A percentile compares a stretch with the other conserved stretches of the same genome.
These are phyloP conservation scores for Craspedostauros australis DNA, from an alignment of 108 stramenopile genomes.

Conservation along the genomic window DNA sequence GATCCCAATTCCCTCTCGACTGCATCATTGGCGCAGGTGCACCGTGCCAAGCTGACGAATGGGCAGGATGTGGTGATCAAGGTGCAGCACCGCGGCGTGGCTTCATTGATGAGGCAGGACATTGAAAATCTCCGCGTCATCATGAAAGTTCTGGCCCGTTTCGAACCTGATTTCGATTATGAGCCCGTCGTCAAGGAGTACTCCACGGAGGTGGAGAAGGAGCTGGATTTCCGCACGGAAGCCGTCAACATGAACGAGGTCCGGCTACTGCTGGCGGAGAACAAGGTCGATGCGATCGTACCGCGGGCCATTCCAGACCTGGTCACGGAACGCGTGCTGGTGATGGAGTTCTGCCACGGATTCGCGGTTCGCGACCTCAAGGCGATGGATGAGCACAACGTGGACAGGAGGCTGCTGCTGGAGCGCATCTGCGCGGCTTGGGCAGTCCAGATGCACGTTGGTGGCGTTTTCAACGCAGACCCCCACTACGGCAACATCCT, in stretches of 20 bases:
- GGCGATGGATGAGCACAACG: constrained; percentile 17
- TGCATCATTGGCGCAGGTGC: constrained; percentile 47
- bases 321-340: constrained; percentile 40
- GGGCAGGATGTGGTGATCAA: constrained; percentile 38
- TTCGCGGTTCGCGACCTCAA: constrained; percentile 26
- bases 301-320: constrained; percentile 26
- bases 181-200: constrained; percentile 35
- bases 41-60: constrained; percentile 19
- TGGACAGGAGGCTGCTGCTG: constrained; percentile 35
- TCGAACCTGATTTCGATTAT: constrained; percentile 36
- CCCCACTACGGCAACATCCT: constrained; percentile 68
- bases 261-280: too few relatives aligned
- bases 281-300: too few relatives aligned
- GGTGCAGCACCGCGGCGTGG: constrained; percentile 43
- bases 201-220: constrained; percentile 31
- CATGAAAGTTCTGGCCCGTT: constrained; percentile 7
- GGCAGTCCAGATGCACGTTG: constrained; percentile 56
- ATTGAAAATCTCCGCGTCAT: constrained; percentile 32
- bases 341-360: constrained; percentile 76
- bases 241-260: constrained; percentile 35
- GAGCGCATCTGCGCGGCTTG: constrained; percentile 48
- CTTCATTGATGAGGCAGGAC: constrained; percentile 36
- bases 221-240: constrained; percentile 46
- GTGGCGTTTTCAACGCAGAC: constrained; percentile 68
- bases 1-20: too few relatives aligned